Evolutionary conservation across 768 basidiomycete species (phyloP).

Genomic region (Termitomyces sp.): DNA sequence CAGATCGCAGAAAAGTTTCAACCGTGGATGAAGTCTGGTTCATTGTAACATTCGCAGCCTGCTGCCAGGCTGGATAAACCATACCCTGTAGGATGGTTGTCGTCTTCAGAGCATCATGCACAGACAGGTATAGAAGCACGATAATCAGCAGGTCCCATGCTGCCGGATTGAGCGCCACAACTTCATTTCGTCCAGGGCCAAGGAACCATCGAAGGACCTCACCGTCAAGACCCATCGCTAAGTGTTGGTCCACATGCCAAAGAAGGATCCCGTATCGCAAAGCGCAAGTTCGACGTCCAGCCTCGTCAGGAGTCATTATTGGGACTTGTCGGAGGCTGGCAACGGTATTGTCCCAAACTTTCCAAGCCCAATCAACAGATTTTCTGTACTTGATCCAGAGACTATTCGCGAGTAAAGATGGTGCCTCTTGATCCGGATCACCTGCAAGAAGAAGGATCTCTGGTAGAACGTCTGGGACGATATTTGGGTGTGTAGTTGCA

Average conservation of each 20-base stretch:
- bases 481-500: conserved; percentile 28
- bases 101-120: conserved; percentile 62
- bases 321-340: conserved; percentile 69
- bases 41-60: conserved; percentile 36
- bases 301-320: conserved; percentile 41
- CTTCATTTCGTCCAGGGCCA: conserved; percentile 60
- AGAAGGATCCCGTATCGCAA: conserved; percentile 67
- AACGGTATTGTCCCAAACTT: conserved; percentile 80
- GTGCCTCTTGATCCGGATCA: conserved; percentile 52
- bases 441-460: conserved; percentile 66
- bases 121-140: conserved; percentile 57
- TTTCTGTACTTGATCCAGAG: conserved; percentile 82
- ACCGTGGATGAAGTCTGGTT: conserved; percentile 33
- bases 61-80: conserved; percentile 74
- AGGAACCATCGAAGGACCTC: conserved; percentile 69
- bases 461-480: conserved; percentile 43
- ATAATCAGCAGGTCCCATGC: conserved; percentile 63
- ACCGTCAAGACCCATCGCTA: conserved; percentile 66
- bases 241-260: conserved; percentile 68
- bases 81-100: conserved; percentile 70
- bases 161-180: conserved; percentile 50
- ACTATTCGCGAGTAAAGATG: conserved; percentile 65
- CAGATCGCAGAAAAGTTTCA: conserved; percentile 50
- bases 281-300: conserved; percentile 45
- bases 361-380: conserved; percentile 71